Evolutionary conservation across 2,329 filamentous ascomycete genomes (phyloP).

Genomic region (Diaporthe sp.): DNA sequence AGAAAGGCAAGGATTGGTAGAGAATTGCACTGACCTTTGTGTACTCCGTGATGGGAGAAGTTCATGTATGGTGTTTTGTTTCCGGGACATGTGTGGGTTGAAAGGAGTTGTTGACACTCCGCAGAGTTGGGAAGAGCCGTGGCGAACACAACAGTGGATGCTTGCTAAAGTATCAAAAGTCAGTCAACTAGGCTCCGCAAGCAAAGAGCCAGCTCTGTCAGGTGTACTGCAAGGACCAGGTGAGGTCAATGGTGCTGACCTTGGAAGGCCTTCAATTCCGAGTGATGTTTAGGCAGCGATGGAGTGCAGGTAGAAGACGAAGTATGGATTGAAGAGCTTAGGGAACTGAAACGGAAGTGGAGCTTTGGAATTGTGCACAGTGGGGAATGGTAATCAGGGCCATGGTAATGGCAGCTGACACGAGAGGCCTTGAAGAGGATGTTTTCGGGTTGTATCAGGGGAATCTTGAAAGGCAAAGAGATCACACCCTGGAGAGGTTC

Average conservation of each 20-base stretch:
- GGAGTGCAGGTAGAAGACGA: neutral
- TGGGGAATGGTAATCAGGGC: neutral
- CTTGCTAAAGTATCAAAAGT: neutral
- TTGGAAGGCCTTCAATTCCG: neutral
- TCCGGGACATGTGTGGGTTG: neutral
- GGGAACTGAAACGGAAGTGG: too few relatives aligned
- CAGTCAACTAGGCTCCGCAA: neutral
- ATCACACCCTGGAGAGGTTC: neutral
- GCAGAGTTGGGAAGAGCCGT: neutral
- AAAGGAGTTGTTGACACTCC: too few relatives aligned
- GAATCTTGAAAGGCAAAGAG: neutral
- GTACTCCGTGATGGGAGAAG: neutral
- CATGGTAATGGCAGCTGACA: neutral
- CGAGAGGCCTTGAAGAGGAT: neutral
- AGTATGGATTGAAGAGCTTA: too few relatives aligned
- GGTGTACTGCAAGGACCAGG: neutral
- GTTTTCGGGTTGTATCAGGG: neutral
- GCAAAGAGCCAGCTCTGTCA: neutral
- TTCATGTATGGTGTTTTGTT: too few relatives aligned
- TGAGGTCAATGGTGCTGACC: neutral
- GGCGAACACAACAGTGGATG: neutral
- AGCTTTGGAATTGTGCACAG: neutral
- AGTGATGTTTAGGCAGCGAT: neutral
- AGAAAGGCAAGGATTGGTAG: neutral
- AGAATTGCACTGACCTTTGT: neutral